Evolutionary conservation across 148 eudicot genomes (phyloP), one percentile per base, ranked within the genome.

Genomic region (Chenopodium formosanum): DNA sequence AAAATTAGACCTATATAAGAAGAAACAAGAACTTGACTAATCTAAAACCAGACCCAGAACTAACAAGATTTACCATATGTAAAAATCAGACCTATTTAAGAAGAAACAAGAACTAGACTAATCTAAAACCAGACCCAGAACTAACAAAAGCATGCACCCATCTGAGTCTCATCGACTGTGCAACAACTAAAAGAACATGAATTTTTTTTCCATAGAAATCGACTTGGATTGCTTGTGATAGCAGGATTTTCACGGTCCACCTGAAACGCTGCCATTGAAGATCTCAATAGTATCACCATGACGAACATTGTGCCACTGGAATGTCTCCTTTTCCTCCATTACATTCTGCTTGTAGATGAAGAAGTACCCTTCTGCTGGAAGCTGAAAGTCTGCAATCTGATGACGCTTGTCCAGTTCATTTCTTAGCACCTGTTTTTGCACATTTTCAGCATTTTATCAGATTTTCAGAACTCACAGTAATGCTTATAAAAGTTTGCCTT

Each of bases 271-370:
- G 4, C 97, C 94, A 63, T 85, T 88, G 76, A 94, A 91, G 70
- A 92, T 88, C 87, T 90, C 97, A 69, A 92, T 86, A 1, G 76
- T 82, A 52, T 92, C 97, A 9, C 91, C 94, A 4, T 83, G 85
- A 0, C 84, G 76, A 58, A 92, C 86, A 46, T 86, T 85, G 13
- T 92, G 92, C 93, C 98, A 91, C 22, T 88, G 74, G 46, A 94
- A 92, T 1, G 93, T 81, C 73, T 89, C 80, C 62, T 84, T 87
- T 53, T 94, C 98, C 50, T 94, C 98, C 97, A 94, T 88, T 78
- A 94, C 94, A 74, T 81, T 90, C 84, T 92, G 94, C 47, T 90
- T 90, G 77, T 85, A 87, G 69, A 91, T 94, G 82, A 91, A 94
- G 75, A 93, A 93, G 65, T 89, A 94, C 40, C 94, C 97, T 53